phyloP scores from a whole-genome alignment of 139 green algal genomes.

The Picochlorum sp. region DNA sequence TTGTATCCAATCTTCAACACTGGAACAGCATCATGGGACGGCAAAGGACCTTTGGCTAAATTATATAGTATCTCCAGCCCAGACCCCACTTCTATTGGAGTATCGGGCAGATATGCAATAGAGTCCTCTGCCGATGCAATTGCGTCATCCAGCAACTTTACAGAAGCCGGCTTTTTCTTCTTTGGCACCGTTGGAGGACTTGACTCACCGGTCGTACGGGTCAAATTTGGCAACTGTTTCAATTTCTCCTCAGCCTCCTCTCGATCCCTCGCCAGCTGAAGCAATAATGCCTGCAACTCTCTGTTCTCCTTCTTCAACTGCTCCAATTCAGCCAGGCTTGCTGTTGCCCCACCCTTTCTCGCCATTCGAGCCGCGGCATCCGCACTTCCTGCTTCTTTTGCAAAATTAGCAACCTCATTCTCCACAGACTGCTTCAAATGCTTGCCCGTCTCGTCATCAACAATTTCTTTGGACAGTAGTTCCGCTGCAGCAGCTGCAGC shows the following conservation, averaged over 20 bases:
- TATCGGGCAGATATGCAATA: conserved; percentile 33
- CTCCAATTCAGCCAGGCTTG: conserved; percentile 29
- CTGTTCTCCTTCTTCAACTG: conserved; percentile 60
- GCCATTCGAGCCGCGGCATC: conserved; percentile 37
- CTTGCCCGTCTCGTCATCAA: conserved; percentile 19
- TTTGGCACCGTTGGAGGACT: neutral
- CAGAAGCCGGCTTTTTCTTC: neutral
- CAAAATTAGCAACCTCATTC: conserved; percentile 28
- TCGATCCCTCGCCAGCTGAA: conserved; percentile 59
- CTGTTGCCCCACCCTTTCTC: conserved; percentile 8
- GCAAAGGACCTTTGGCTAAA: conserved; percentile 41
- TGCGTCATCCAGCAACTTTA: conserved; percentile 20
- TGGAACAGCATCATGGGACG: conserved; percentile 14
- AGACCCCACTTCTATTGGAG: conserved; percentile 19
- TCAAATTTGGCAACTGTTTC: conserved; percentile 11
- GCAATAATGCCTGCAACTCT: conserved; percentile 52
- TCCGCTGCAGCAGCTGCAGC: conserved; percentile 44
- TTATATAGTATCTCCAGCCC: conserved; percentile 59
- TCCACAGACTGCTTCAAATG: conserved; percentile 22
- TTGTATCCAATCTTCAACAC: conserved; percentile 69
- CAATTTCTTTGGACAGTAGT: conserved; percentile 9
- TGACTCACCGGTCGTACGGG: conserved; percentile 12
- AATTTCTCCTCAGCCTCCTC: conserved; percentile 34
- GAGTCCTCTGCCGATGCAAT: conserved; percentile 13
- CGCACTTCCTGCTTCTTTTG: conserved; percentile 30